Conservation (phyloP, 202 grass and related monocot genomes). For the Digitaria exilis region DNA sequence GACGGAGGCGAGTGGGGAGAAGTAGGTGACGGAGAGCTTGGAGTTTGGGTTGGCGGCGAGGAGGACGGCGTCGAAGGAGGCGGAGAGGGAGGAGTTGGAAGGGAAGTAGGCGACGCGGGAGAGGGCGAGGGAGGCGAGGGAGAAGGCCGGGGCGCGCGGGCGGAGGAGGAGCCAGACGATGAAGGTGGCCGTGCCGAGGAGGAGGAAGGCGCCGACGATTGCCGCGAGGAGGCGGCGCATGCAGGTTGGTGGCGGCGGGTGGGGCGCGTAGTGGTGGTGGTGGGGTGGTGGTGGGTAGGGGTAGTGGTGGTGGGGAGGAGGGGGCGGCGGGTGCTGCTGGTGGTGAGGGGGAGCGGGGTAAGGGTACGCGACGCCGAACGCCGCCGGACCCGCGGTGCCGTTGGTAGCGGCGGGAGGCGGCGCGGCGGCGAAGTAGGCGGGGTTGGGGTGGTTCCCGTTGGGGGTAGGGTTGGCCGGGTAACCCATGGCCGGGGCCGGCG, state of each 20-base stretch:
- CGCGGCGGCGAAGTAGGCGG: constrained; percentile 30
- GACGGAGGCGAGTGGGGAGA: constrained; percentile 42
- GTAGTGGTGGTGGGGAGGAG: constrained; percentile 28
- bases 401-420: constrained; percentile 9
- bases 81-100: constrained; percentile 55
- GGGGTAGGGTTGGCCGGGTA: constrained; percentile 43
- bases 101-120: constrained; percentile 60
- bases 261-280: constrained; percentile 13
- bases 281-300: constrained; percentile 29
- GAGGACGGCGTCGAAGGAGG: constrained; percentile 58
- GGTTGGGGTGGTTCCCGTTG: background rate
- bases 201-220: constrained; percentile 55
- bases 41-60: constrained; percentile 69
- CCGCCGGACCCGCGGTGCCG: background rate
- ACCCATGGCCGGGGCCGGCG: constrained; percentile 43
- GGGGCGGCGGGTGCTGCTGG: background rate
- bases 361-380: constrained; percentile 58
- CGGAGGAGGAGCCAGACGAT: constrained; percentile 94
- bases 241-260: constrained; percentile 45
- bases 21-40: constrained; percentile 80
- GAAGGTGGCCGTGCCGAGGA: constrained; percentile 65
- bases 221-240: constrained; percentile 67
- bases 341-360: constrained; percentile 57
- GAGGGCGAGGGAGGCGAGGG: constrained; percentile 59
- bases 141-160: constrained; percentile 63